These are phyloP conservation scores for Ceratobasidium sp. DNA, from an alignment of 1,284 basidiomycete species.

Conservation along the genomic window DNA sequence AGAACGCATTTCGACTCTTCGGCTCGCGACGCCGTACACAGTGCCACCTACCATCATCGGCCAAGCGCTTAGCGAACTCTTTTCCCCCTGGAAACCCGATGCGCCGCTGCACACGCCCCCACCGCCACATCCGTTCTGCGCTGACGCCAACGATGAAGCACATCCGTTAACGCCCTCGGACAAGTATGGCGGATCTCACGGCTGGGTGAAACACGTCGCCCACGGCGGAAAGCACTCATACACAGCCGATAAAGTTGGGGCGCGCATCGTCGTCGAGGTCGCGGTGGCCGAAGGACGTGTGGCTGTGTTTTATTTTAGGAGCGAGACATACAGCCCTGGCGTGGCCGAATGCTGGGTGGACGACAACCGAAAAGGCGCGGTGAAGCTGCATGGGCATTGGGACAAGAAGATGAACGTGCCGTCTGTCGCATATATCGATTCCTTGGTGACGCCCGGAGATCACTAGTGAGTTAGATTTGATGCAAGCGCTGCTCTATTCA, in stretches of 20 bases:
- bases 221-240: conserved; percentile 47
- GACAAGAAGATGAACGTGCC: conserved; percentile 47
- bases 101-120: conserved; percentile 32
- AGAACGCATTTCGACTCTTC: conserved; percentile 37
- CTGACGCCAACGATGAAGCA: conserved; percentile 47
- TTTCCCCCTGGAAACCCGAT: conserved; percentile 44
- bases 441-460: conserved; percentile 45
- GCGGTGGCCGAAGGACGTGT: conserved; percentile 46
- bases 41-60: conserved; percentile 46
- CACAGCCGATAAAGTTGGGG: conserved; percentile 43
- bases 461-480: conserved; percentile 44
- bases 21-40: conserved; percentile 43
- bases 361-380: conserved; percentile 47
- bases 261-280: conserved; percentile 45
- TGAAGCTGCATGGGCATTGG: conserved; percentile 47
- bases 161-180: conserved; percentile 44
- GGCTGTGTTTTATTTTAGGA: conserved; percentile 48
- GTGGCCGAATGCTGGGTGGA: conserved; percentile 49
- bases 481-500: neutral
- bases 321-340: conserved; percentile 45
- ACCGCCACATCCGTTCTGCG: conserved; percentile 46
- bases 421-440: conserved; percentile 46
- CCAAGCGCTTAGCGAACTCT: conserved; percentile 41
- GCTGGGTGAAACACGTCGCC: conserved; percentile 44
- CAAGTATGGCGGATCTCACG: conserved; percentile 41